phyloP scores from a whole-genome alignment of 108 stramenopile species.

The Asterionellopsis glacialis region DNA sequence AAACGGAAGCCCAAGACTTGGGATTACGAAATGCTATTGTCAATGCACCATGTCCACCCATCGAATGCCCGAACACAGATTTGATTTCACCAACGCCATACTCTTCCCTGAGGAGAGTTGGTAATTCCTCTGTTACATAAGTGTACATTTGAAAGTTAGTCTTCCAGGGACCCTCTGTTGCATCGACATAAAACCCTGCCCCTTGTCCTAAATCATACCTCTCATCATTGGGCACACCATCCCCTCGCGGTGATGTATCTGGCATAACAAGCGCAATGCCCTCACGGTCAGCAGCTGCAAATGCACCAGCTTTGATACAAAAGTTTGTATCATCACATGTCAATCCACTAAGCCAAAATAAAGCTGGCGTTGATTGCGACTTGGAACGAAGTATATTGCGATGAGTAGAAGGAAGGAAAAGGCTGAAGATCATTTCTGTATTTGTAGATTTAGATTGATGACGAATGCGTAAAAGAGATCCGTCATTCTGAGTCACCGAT shows the following conservation, averaged over 20 bases:
- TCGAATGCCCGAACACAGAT: constrained; percentile 88
- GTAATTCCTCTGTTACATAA: constrained; percentile 91
- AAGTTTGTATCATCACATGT: constrained; percentile 98
- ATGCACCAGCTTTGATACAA: constrained; percentile 86
- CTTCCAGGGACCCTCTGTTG: constrained; percentile 75
- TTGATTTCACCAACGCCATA: constrained; percentile 41
- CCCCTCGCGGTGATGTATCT: constrained; percentile 94
- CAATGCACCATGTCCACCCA: constrained; percentile 94
- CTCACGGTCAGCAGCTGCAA: constrained; percentile 61
- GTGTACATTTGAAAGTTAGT: constrained; percentile 93
- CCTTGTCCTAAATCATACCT: constrained; percentile 94
- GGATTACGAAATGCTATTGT: constrained; percentile 76
- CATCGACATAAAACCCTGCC: constrained; percentile 98
- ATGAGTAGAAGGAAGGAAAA: constrained; percentile 53
- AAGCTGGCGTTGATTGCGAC: constrained; percentile 33
- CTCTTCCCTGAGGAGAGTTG: constrained; percentile 53
- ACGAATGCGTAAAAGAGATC: constrained; percentile 12
- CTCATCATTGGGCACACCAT: constrained; percentile 68
- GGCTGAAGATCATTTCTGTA: constrained; percentile 64
- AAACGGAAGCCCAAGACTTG: constrained; percentile 57
- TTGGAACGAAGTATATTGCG: background rate
- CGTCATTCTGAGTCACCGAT: constrained; percentile 2
- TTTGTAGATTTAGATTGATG: constrained; percentile 35
- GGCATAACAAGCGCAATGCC: constrained; percentile 92
- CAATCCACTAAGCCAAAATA: constrained; percentile 89